Base-by-base conservation (phyloP, 2,329 filamentous ascomycete species). In the Pyrenophora tritici-repentis region DNA sequence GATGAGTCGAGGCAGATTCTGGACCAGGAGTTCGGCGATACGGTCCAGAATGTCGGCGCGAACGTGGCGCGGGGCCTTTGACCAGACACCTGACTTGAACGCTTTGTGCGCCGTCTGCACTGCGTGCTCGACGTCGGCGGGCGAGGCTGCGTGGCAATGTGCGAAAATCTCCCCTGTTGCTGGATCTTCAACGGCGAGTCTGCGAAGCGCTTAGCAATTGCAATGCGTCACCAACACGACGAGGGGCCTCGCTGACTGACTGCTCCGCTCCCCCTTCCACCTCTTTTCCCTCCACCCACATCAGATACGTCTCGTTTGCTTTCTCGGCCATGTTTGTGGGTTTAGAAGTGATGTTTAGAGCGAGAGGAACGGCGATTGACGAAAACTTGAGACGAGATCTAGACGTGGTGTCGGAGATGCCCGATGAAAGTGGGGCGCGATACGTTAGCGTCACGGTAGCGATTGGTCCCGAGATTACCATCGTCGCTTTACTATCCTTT, bases 1-100 rank as follows among this genome's bases (percentile, higher is more conserved):
- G 42, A 89, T 85, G 33, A 90, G 78, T 0, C 74, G 69, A 0
- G 81, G 77, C 1, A 90, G 75, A 6, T 79, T 75, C 0, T 69
- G 66, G 1, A 77, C 76, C 3, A 89, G 76, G 0, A 86, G 75
- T 1, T 70, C 66, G 0, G 86, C 85, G 7, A 83, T 81, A 44
- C 75, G 81, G 44, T 87, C 84, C 10, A 89, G 78, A 6, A 87
- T 82, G 16, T 83, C 79, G 50, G 85, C 87, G 17, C 86, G 83
- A 8, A 75, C 63, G 42, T 86, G 81, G 13, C 82, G 78, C 2
- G 85, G 76, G 2, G 79, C 77, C 44, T 74, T 78, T 2, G 85
- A 84, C 84, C 84, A 87, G 31, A 76, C 48, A 14, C 83, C 83
- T 0, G 74, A 74, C 38, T 75, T 71, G 73, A 83, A 85, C 18